phyloP scores from a whole-genome alignment of 2,329 filamentous ascomycete genomes.

The Fusarium nanum region DNA sequence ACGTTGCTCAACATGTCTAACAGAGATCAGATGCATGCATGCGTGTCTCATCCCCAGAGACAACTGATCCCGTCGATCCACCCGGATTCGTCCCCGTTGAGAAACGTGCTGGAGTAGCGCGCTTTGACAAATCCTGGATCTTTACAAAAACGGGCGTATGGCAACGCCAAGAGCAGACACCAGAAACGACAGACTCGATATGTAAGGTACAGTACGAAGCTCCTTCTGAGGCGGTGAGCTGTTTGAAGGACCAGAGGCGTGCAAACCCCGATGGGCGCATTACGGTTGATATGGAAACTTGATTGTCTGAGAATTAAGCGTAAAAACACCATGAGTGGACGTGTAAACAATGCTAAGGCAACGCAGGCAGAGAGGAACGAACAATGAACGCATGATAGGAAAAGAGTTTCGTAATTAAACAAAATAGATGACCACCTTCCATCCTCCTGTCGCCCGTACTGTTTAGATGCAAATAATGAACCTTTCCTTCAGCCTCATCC shows the following conservation, averaged over 20 bases:
- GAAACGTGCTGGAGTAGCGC: slow-evolving; percentile 14
- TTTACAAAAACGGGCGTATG: slow-evolving; percentile 2
- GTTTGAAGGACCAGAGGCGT: background rate
- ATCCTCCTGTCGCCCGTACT: slow-evolving; percentile 46
- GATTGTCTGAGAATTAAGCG: slow-evolving; percentile 12
- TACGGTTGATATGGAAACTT: slow-evolving; percentile 6
- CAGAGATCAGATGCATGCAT: slow-evolving; percentile 1
- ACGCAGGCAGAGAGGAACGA: slow-evolving; percentile 12
- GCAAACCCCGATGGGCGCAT: slow-evolving; percentile 6
- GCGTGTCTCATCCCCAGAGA: slow-evolving; percentile 21
- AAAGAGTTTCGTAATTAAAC: slow-evolving; percentile 62
- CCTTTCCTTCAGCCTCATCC: slow-evolving; percentile 36
- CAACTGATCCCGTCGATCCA: background rate
- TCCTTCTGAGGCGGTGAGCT: background rate
- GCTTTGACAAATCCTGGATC: background rate
- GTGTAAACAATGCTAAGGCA: slow-evolving; percentile 26
- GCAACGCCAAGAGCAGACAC: background rate
- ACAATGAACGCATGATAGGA: slow-evolving; percentile 38
- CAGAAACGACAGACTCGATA: background rate
- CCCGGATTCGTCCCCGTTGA: slow-evolving; percentile 3
- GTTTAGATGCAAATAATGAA: slow-evolving; percentile 49
- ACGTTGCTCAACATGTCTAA: background rate
- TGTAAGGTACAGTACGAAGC: background rate
- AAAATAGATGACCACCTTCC: slow-evolving; percentile 62
- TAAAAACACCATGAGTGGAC: slow-evolving; percentile 21